phyloP scores from a whole-genome alignment of 176 grass and related monocot species.

The Triticum monococcum region DNA sequence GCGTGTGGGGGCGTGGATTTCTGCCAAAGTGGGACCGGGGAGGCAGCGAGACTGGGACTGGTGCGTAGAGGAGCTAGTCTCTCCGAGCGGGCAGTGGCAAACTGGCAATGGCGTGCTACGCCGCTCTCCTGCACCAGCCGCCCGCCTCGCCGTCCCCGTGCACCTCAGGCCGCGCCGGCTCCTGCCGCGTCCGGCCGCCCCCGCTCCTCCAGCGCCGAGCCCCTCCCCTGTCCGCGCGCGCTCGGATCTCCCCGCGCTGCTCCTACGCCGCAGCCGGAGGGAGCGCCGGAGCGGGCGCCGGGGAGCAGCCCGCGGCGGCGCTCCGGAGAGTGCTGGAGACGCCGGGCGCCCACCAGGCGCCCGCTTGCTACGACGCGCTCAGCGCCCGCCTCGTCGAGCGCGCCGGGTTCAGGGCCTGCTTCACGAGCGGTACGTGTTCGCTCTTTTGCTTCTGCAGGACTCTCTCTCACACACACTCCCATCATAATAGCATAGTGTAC shows the following conservation, averaged over 20 bases:
- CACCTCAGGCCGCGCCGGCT: conserved; percentile 6
- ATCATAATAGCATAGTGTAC: background rate
- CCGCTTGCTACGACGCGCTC: conserved; percentile 90
- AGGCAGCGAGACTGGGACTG: background rate
- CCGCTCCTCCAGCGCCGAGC: background rate
- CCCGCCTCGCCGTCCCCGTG: background rate
- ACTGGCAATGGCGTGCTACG: conserved; percentile 43
- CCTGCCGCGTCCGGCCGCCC: background rate
- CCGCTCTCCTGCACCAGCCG: conserved; percentile 30
- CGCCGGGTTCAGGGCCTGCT: conserved; percentile 81
- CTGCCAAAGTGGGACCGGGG: background rate
- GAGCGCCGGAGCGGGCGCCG: background rate
- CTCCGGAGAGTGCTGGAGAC: conserved; percentile 60
- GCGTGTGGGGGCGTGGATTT: background rate
- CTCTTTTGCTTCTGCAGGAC: background rate
- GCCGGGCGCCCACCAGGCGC: conserved; percentile 67
- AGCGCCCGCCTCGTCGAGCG: conserved; percentile 71
- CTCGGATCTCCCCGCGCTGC: conserved; percentile 32
- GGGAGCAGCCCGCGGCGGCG: conserved; percentile 28
- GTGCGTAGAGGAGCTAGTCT: background rate
- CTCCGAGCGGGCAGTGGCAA: background rate
- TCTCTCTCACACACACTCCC: background rate
- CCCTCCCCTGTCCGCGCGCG: background rate
- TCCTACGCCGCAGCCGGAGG: conserved; percentile 1
- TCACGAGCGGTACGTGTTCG: conserved; percentile 80